phyloP scores from a whole-genome alignment of 306 rosid species.

The Clitoria ternatea region DNA sequence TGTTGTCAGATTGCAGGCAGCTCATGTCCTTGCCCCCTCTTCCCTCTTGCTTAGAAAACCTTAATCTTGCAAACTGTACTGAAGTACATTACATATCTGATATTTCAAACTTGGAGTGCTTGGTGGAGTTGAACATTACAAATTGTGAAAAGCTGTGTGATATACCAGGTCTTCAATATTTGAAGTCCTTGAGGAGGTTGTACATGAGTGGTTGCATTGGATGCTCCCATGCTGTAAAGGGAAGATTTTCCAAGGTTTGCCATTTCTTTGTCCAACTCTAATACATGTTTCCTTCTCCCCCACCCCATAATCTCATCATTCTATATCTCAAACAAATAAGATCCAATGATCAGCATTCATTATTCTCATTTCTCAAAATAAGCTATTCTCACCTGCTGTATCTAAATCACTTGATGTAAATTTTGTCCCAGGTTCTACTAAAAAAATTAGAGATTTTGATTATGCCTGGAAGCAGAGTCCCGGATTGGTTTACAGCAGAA shows the following conservation, averaged over 20 bases:
- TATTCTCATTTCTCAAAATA: not conserved
- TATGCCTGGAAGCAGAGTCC: constrained; percentile 52
- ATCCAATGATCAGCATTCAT: not conserved
- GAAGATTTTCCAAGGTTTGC: constrained; percentile 51
- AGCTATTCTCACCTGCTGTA: not conserved
- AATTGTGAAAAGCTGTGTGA: constrained; percentile 46
- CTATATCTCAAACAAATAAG: not conserved
- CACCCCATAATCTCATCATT: not conserved
- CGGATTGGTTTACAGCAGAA: constrained; percentile 51
- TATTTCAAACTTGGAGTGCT: constrained; percentile 41
- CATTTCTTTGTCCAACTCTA: not conserved
- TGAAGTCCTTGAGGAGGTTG: constrained; percentile 47
- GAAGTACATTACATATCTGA: constrained; percentile 38
- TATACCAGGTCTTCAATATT: constrained; percentile 53
- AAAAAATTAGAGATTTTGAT: constrained; percentile 35
- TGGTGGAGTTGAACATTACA: constrained; percentile 40
- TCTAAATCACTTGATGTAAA: not conserved
- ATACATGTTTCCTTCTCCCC: not conserved
- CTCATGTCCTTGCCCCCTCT: constrained; percentile 51
- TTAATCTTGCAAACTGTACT: constrained; percentile 41
- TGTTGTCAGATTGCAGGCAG: constrained; percentile 32
- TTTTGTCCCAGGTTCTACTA: constrained; percentile 35
- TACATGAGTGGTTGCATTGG: constrained; percentile 45
- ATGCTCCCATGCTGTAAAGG: constrained; percentile 32
- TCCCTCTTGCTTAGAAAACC: constrained; percentile 45